Evolutionary conservation across 805 yeast genomes (phyloP).

Genomic region (Lipomyces orientalis): DNA sequence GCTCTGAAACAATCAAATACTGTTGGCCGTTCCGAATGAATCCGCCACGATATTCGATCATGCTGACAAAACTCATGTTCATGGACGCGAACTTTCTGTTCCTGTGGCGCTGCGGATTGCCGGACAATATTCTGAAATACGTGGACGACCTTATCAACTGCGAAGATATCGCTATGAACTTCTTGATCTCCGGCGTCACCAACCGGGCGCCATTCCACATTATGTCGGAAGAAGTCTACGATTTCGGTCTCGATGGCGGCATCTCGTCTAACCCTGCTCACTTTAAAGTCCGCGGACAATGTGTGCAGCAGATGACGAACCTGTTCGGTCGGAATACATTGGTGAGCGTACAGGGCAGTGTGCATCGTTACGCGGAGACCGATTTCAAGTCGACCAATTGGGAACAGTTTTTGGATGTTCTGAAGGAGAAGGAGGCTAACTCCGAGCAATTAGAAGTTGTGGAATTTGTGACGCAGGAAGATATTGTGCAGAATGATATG

Average conservation of each 20-base stretch:
- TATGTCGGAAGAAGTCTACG: conserved; percentile 33
- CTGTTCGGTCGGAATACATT: conserved; percentile 32
- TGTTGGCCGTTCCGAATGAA: conserved; percentile 33
- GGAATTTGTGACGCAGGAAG: conserved; percentile 12
- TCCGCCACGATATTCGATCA: conserved; percentile 34
- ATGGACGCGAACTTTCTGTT: conserved; percentile 37
- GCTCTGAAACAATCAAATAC: conserved; percentile 23
- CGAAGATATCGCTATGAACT: conserved; percentile 37
- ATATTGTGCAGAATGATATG: conserved; percentile 17
- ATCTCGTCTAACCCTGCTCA: conserved; percentile 33
- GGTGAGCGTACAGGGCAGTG: conserved; percentile 22
- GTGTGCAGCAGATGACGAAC: conserved; percentile 29
- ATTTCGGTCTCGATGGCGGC: conserved; percentile 36
- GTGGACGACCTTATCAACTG: conserved; percentile 37
- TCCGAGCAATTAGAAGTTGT: conserved; percentile 18
- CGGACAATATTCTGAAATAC: conserved; percentile 34
- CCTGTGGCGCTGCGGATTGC: conserved; percentile 36
- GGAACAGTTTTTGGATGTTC: conserved; percentile 32
- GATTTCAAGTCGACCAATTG: conserved; percentile 36
- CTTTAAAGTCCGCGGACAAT: conserved; percentile 29
- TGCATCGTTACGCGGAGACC: conserved; percentile 25
- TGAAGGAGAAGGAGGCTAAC: conserved; percentile 25
- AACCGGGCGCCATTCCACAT: conserved; percentile 31
- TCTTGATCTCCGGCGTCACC: conserved; percentile 33
- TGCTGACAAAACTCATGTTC: conserved; percentile 36